Evolutionary conservation across 202 grass and related monocot genomes (phyloP), one percentile per base, ranked within the genome.

Genomic region (Eragrostis tef): DNA sequence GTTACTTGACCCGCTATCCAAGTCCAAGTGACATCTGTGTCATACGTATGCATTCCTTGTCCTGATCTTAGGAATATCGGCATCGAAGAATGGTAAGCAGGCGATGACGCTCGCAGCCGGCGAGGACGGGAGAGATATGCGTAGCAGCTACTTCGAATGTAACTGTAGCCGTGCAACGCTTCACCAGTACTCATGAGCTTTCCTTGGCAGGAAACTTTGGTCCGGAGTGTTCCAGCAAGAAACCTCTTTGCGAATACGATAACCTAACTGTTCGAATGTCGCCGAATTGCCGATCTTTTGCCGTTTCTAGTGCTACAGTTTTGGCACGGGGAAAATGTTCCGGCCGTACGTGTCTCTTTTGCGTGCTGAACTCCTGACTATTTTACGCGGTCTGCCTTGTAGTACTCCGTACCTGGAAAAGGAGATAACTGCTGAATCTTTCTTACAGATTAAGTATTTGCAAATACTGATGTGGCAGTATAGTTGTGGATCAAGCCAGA

Each of bases 181-280:
- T 27, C 20, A 12, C 3, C 10, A 14, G 15, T 0, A 45, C 70
- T 60, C 70, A 62, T 63, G 21, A 3, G 57, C 47, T 73, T 74
- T 39, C n/a, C 60, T 31, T 11, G 42, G 15, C 52, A 16, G 63
- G 1, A 64, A 73, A 76, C 16, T 2, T 62, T 62, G 25, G 8
- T 11, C n/a, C 56, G 9, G 50, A 58, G 60, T 53, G 70, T 80
- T 80, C 36, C 45, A 36, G 19, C 62, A 84, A 80, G 76, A 46
- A 83, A 80, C 70, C 53, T 53, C 31, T 75, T 6, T 20, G 70
- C 63, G 50, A 64, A 61, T 11, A 31, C 15, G 22, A 54, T 49
- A 66, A 5, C 74, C 63, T 57, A 57, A 46, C 26, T 10, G 0
- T 25, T 58, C 15, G 26, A 59, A 15, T 3, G 21, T 36, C 19